Conservation (phyloP, 768 basidiomycete species). For the Neoboletus subvelutipes region DNA sequence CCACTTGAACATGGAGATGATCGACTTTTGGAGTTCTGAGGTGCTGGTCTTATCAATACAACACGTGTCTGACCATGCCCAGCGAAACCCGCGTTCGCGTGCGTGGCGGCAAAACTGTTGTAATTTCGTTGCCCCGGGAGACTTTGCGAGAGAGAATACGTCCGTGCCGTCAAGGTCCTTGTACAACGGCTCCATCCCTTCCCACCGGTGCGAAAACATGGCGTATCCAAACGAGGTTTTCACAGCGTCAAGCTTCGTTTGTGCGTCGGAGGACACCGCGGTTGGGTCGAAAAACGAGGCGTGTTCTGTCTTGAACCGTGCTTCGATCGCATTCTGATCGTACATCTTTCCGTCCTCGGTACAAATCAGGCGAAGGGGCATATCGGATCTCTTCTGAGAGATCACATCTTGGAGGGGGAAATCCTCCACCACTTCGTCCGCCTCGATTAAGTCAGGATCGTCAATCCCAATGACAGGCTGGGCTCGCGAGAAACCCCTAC, state of each 20-base stretch:
- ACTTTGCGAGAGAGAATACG: slow-evolving; percentile 17
- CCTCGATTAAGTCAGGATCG: not conserved
- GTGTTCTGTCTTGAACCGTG: slow-evolving; percentile 14
- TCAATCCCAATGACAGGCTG: no score
- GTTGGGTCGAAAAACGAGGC: slow-evolving; percentile 12
- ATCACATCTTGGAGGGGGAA: slow-evolving; percentile 16
- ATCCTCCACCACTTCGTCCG: not conserved
- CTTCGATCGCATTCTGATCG: slow-evolving; percentile 16
- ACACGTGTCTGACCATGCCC: slow-evolving; percentile 31
- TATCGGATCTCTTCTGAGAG: slow-evolving; percentile 14
- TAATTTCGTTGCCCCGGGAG: slow-evolving; percentile 14
- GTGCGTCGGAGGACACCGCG: not conserved
- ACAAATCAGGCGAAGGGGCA: slow-evolving; percentile 26
- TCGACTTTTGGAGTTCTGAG: slow-evolving; percentile 29
- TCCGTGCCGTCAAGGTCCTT: slow-evolving; percentile 16
- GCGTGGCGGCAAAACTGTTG: slow-evolving; percentile 21
- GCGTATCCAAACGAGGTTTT: slow-evolving; percentile 18
- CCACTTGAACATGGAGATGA: slow-evolving; percentile 33
- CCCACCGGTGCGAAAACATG: slow-evolving; percentile 31
- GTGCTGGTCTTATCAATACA: slow-evolving; percentile 32
- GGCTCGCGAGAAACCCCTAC: not conserved
- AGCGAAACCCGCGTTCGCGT: slow-evolving; percentile 20
- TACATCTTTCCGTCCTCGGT: slow-evolving; percentile 28
- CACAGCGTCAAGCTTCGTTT: slow-evolving; percentile 8
- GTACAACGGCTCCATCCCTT: slow-evolving; percentile 12